A percentile compares a stretch with the other conserved stretches of the same genome.
Evolutionary conservation across 2,329 filamentous ascomycete species (phyloP).

Genomic region (Graphiopsis chlorocephala): DNA sequence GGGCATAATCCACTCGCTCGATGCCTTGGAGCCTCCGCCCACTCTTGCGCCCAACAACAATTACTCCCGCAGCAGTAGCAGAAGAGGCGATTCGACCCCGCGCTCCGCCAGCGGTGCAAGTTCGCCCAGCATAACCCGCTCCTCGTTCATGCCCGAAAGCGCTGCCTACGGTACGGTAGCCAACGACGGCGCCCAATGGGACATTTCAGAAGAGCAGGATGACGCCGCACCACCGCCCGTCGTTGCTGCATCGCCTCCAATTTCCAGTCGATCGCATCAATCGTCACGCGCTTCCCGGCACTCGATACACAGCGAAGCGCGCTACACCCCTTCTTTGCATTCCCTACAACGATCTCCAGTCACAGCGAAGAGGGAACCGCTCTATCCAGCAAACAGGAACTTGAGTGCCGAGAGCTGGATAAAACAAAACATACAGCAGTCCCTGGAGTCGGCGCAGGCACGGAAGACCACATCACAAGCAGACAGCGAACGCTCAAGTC

Average conservation of each 20-base stretch:
- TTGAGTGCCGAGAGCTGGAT: slow-evolving; percentile 35
- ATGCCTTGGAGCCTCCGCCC: slow-evolving; percentile 33
- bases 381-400: slow-evolving; percentile 19
- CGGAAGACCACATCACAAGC: slow-evolving; percentile 15
- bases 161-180: slow-evolving; percentile 54
- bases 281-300: neutral
- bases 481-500: neutral
- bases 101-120: slow-evolving; percentile 25
- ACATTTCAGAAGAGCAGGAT: slow-evolving; percentile 52
- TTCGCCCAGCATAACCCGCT: slow-evolving; percentile 18
- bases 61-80: slow-evolving; percentile 23
- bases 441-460: slow-evolving; percentile 23
- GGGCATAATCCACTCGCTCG: slow-evolving; percentile 61
- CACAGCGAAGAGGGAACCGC: neutral
- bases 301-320: slow-evolving; percentile 7
- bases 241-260: slow-evolving; percentile 1
- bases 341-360: slow-evolving; percentile 12
- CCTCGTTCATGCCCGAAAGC: slow-evolving; percentile 16
- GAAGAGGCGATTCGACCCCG: slow-evolving; percentile 19
- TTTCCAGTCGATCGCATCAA: slow-evolving; percentile 6
- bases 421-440: slow-evolving; percentile 24
- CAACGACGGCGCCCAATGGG: slow-evolving; percentile 39
- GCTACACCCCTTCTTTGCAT: slow-evolving; percentile 4
- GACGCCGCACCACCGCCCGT: slow-evolving; percentile 58
- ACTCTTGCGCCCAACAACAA: slow-evolving; percentile 20